Percentiles rank a stretch among this genome's conserved stretches.
Conservation (phyloP, 1,284 basidiomycete genomes). For the Entoloma clypeatum region DNA sequence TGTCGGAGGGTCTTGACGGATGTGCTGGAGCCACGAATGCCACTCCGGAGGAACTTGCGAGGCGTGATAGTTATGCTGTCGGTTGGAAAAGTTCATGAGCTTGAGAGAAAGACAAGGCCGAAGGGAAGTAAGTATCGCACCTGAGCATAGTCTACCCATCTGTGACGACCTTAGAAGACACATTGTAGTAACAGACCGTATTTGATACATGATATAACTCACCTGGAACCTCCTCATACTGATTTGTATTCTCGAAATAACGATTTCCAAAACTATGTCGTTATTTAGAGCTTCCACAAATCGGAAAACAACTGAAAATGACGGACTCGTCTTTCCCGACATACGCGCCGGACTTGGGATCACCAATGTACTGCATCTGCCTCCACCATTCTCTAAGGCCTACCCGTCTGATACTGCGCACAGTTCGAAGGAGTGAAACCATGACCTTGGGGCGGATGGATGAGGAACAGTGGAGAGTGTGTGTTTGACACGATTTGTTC, state of each 20-base stretch:
- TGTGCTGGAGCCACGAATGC: constrained; percentile 94
- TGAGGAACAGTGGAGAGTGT: constrained; percentile 4
- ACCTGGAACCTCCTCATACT: constrained; percentile 85
- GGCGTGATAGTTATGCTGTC: constrained; percentile 80
- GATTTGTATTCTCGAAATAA: constrained; percentile 88
- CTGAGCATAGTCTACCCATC: constrained; percentile 91
- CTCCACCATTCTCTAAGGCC: constrained; percentile 84
- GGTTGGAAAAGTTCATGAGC: not conserved
- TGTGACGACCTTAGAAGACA: constrained; percentile 69
- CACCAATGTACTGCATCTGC: constrained; percentile 85
- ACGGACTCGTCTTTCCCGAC: constrained; percentile 84
- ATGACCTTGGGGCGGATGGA: constrained; percentile 34
- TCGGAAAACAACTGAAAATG: not conserved
- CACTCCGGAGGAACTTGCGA: constrained; percentile 91
- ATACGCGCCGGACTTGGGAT: constrained; percentile 79
- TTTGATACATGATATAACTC: constrained; percentile 22
- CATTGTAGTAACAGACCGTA: constrained; percentile 1
- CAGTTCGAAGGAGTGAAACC: constrained; percentile 72
- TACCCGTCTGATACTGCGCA: constrained; percentile 70
- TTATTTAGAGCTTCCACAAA: constrained; percentile 2
- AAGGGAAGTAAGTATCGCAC: constrained; percentile 36
- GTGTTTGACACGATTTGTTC: constrained; percentile 31
- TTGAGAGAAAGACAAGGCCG: not conserved
- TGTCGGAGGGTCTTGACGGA: constrained; percentile 76
- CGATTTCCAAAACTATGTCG: constrained; percentile 75